phyloP scores from a whole-genome alignment of 306 rosid genomes.

The Cucurbita pepo region DNA sequence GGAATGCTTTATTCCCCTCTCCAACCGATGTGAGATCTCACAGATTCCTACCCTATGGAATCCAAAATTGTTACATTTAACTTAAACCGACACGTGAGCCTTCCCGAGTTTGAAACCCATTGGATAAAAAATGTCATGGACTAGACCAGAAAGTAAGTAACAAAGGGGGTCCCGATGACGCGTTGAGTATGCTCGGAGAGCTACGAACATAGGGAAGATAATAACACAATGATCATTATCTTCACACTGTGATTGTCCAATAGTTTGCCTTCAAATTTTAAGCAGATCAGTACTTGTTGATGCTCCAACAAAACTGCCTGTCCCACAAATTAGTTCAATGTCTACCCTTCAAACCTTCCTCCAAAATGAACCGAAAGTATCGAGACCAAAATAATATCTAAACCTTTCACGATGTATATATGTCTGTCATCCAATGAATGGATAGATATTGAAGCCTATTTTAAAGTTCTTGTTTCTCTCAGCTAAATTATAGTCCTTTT shows the following conservation, averaged over 20 bases:
- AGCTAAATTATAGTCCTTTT: background rate
- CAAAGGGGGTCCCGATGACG: background rate
- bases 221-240: background rate
- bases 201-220: background rate
- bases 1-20: too few relatives aligned
- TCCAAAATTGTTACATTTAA: background rate
- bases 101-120: background rate
- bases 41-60: background rate
- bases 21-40: too few relatives aligned
- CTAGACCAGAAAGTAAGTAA: background rate
- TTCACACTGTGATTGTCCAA: background rate
- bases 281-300: conserved; percentile 4
- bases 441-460: background rate
- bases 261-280: background rate
- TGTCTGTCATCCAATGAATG: background rate
- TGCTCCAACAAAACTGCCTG: background rate
- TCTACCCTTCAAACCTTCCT: background rate
- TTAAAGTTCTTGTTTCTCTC: background rate
- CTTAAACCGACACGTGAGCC: too few relatives aligned
- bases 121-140: background rate
- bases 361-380: too few relatives aligned
- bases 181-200: background rate
- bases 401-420: background rate
- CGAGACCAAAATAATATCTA: too few relatives aligned
- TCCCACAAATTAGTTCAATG: background rate